Evolutionary conservation across 176 grass and related monocot species (phyloP).

Genomic region (Carex cristatella): DNA sequence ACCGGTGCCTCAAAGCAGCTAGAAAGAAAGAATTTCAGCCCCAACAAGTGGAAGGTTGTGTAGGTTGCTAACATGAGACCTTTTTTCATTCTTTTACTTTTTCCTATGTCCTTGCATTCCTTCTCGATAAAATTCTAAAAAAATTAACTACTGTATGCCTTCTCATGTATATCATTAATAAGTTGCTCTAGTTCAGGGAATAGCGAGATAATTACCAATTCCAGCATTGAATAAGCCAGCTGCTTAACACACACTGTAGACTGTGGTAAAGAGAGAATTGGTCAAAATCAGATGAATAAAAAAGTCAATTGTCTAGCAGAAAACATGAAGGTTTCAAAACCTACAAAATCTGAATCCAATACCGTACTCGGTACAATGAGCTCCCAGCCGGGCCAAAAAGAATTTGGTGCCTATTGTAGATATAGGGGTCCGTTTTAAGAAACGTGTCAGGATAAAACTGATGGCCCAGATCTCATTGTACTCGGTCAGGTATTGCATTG

Average conservation of each 20-base stretch:
- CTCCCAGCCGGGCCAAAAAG: no score
- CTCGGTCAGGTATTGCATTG: no score
- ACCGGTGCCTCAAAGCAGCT: not conserved
- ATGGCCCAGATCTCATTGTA: no score
- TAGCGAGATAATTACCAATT: slow-evolving; percentile 61
- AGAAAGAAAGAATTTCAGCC: not conserved
- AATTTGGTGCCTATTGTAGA: no score
- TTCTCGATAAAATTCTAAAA: not conserved
- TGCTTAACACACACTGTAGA: slow-evolving; percentile 89
- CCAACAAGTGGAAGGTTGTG: not conserved
- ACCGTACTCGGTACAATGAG: no score
- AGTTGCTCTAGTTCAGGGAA: slow-evolving; percentile 82
- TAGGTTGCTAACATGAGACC: not conserved
- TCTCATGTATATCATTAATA: slow-evolving; percentile 69
- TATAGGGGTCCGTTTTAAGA: no score
- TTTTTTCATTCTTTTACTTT: slow-evolving; percentile 3
- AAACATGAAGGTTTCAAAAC: not conserved
- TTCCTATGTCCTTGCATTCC: not conserved
- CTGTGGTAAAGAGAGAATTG: slow-evolving; percentile 41
- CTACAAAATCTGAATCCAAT: not conserved
- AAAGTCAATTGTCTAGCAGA: not conserved
- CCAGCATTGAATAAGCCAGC: slow-evolving; percentile 67
- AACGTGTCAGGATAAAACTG: no score
- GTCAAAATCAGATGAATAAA: not conserved
- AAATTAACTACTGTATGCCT: slow-evolving; percentile 31